phyloP scores from a whole-genome alignment of 176 grass and related monocot genomes.

The Carex myosuroides region DNA sequence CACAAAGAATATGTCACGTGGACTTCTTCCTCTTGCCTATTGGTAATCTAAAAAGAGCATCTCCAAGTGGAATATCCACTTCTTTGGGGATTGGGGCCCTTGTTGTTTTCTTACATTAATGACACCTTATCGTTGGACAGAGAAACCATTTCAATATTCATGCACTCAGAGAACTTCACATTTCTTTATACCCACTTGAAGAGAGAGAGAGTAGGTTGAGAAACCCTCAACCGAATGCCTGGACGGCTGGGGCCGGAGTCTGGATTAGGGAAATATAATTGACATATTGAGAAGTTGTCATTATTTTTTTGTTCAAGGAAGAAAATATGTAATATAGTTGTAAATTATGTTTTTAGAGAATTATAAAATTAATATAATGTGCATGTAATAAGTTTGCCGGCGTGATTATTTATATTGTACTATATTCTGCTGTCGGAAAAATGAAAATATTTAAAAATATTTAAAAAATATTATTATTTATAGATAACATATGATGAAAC shows the following conservation, averaged over 20 bases:
- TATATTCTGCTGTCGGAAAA: not conserved
- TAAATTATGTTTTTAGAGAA: not conserved
- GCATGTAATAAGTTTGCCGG: not conserved
- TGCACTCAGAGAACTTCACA: not conserved
- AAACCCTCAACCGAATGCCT: not conserved
- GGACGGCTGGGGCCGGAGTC: not conserved
- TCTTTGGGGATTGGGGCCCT: not conserved
- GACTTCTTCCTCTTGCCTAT: not conserved
- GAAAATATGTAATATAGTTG: not conserved
- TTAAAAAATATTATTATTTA: not conserved
- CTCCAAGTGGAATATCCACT: not conserved
- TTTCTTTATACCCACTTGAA: not conserved
- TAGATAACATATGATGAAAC: not conserved
- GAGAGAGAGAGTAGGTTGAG: not conserved
- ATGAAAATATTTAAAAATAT: not conserved
- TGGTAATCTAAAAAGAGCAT: not conserved
- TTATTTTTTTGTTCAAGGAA: not conserved
- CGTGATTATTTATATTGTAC: not conserved
- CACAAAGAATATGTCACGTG: constrained; percentile 2
- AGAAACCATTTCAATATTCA: not conserved
- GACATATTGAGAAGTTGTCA: not conserved
- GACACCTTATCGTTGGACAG: not conserved
- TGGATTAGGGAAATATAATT: not conserved
- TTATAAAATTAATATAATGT: not conserved
- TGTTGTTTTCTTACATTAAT: not conserved